Conservation (phyloP, 2,329 filamentous ascomycete species). For the Exophiala sp. region DNA sequence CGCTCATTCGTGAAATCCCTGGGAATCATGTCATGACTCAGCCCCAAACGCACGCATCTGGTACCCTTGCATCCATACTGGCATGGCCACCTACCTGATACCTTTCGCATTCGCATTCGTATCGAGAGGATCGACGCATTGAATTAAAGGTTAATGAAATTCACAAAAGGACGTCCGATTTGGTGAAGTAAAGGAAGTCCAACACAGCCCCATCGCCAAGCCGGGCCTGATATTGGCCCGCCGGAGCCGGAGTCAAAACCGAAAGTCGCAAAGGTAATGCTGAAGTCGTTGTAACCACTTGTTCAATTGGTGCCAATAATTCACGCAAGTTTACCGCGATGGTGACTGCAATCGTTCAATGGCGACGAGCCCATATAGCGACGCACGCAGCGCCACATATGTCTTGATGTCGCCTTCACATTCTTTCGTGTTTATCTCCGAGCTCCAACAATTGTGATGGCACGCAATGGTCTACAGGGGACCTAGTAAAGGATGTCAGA, state of each 20-base stretch:
- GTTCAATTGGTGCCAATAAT: neutral
- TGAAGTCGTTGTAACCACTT: too few species aligned
- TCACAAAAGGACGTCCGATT: neutral
- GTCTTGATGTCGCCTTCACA: neutral
- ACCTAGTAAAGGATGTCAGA: slow-evolving; percentile 18
- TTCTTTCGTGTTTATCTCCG: neutral
- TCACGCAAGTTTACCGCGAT: neutral
- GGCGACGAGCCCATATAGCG: neutral
- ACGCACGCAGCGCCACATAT: neutral
- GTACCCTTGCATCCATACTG: too few species aligned
- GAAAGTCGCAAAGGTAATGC: too few species aligned
- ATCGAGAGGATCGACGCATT: too few species aligned
- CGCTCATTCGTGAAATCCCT: too few species aligned
- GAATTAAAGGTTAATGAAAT: too few species aligned
- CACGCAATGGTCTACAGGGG: slow-evolving; percentile 23
- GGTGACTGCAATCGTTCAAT: neutral
- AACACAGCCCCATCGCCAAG: slow-evolving; percentile 1
- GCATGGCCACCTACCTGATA: too few species aligned
- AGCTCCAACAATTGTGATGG: neutral
- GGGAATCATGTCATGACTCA: too few species aligned
- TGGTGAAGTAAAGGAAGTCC: neutral
- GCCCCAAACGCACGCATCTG: too few species aligned
- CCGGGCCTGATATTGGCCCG: neutral
- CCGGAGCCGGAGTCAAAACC: neutral
- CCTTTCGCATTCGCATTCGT: too few species aligned